Base-by-base conservation (phyloP, 2,329 filamentous ascomycete species). In the Colletotrichum sp. region DNA sequence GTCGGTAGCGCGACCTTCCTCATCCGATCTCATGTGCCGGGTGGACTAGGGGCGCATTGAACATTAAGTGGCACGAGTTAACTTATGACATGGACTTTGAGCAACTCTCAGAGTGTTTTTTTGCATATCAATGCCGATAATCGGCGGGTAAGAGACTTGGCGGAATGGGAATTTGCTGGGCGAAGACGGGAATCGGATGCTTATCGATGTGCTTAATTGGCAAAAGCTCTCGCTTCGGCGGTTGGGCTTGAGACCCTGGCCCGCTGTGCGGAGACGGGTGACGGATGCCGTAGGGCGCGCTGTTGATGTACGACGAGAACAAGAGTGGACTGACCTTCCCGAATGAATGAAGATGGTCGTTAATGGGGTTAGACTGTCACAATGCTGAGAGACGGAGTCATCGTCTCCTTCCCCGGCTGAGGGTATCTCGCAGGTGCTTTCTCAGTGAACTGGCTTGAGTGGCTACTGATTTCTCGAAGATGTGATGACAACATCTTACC, bases 21-120 rank as follows among this genome's bases (percentile, higher is more conserved):
- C 68, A 68, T 75, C n/a, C 25, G 63, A 72, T 48, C 13, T n/a
- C 27, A 68, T 64, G 2, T 75, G 63, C 73, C 73, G 63, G 39
- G 55, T 60, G 63, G 27, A 27, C 22, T 19, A 6, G 27, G 13
- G 25, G 13, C 8, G 52, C 22, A 36, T 55, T 72, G 60, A n/a
- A 66, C 52, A 55, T 39, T 4, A 5, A 13, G 48, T 71, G 68
- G 27, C 34, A 65, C 60, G 7, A 66, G 34, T 25, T 22, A 71
- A 27, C 57, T 63, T 5, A 27, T n/a, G 39, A 74, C 15, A n/a
- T 11, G 44, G 65, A 13, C 25, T 22, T 28, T 8, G 15, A 39
- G 32, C 66, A 27, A 57, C 44, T 30, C 12, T 8, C 16, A 30
- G 27, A 25, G 25, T 11, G 28, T 57, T 25, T 25, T 16, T 32